Base-by-base conservation (phyloP, 768 basidiomycete genomes). In the Neoboletus brunneissimus region DNA sequence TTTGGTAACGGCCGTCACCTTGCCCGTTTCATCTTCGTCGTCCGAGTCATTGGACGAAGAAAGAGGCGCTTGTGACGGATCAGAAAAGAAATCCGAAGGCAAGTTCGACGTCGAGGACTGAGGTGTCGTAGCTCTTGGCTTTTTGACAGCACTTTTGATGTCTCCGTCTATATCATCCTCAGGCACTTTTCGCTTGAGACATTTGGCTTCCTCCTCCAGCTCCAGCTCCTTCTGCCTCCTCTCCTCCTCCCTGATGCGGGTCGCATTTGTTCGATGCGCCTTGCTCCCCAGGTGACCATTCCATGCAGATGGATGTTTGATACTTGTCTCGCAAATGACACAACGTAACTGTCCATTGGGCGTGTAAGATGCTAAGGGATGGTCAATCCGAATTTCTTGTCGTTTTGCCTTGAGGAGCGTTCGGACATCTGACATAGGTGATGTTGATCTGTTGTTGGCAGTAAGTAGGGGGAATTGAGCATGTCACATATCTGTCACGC, bases 271-370 rank as follows among this genome's bases (percentile, higher is more conserved):
- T 34, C 91, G 83, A 67, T 94, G 91, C 2, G 72, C 72, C 73
- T 93, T 93, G 73, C 87, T 90, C 13, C 87, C 90, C 20, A 94
- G 69, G 72, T 94, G 91, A 22, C 91, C 89, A 56, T 91, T 85
- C 91, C 91, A 94, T n/a, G 88, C 87, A 25, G 87, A 83, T 4
- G 88, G 80, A 64, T 91, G 84, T 64, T 91, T 93, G 54, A 94
- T 78, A 20, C 72, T 55, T 12, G 75, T 79, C 2, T 77, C 77
- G 65, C 91, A 94, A 25, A 84, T 80, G 5, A 76, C 64, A 63
- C 91, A 94, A 55, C 84, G 81, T 29, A 94, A 76, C 65, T 88
- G 86, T 45, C 89, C 88, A 27, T 73, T 73, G 5, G 81, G 62
- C 25, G 73, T 82, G 67, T 94, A 93, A 4, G 85, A 72, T 7